Base-by-base conservation (phyloP, 768 basidiomycete genomes). In the Gautieria morchelliformis region DNA sequence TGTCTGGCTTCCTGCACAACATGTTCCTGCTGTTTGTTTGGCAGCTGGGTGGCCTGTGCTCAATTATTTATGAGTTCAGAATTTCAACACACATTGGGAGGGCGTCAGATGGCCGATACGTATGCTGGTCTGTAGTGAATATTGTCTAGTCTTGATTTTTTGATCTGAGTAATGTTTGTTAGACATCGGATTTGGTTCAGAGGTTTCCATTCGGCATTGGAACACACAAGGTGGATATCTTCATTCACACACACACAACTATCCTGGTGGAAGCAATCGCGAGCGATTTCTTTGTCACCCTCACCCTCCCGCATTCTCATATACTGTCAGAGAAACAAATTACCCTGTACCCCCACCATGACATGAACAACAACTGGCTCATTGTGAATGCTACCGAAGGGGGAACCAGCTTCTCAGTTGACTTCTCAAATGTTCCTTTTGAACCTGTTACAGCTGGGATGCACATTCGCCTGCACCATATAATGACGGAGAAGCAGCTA, bases 141-240 rank as follows among this genome's bases (percentile, higher is more conserved):
- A n/a, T 51, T 41, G n/a, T 56, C 33, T 24, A 39, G 44, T 48
- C 46, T 41, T 44, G 7, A 33, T 20, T n/a, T n/a, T n/a, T 46
- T 48, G 8, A 22, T 50, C 39, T 56, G 35, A 33, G 37, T 12
- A 17, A 22, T 24, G 44, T 17, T 56, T 7, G 20, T n/a, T 62
- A 87, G 96, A 99, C 66, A 78, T 98, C 49, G 87, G 83, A 15
- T 58, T 94, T 61, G 95, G 93, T 27, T 96, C 93, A 0, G 73
- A 77, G 44, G 74, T 99, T 40, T 77, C 87, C 2, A 77, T 99
- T 39, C 86, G 93, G 50, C 96, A 98, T 67, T 71, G 93, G 47
- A 93, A 98, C 67, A 99, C 96, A 0, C 95, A 99, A 70, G 96
- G 96, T 27, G 96, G 96, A n/a, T 99, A 98, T 68, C 74, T 99